Base-by-base conservation (phyloP, 768 basidiomycete species). In the Pleurotus citrinopileatus region DNA sequence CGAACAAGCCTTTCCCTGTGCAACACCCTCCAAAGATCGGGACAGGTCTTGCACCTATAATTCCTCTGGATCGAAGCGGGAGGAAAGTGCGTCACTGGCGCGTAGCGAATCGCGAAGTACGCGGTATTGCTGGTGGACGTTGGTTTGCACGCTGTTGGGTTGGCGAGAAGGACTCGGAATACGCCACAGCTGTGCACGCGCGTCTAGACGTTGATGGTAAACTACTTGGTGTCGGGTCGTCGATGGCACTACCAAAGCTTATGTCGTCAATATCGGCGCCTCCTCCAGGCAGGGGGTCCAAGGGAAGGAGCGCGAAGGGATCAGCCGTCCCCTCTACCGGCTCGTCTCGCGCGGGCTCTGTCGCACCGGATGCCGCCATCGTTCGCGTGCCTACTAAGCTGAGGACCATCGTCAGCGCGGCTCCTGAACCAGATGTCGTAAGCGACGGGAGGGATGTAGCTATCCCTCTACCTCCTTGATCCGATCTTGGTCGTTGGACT, bases 71-170 rank as follows among this genome's bases (percentile, higher is more conserved):
- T 64, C 84, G 80, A 62, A 79, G 72, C 20, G 74, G 74, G 15
- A 79, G 75, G 45, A 81, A 82, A 60, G 81, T 81, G 22, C 81
- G 90, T 26, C 83, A 80, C 55, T 92, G 90, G 90, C 81, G 87
- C 34, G 63, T 78, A 37, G 89, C 87, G 6, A 79, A 85, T 54
- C 81, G 90, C 37, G 90, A 91, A 69, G 82, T 92, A 48, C 77
- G 88, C 32, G 90, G 90, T 5, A 89, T 92, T 48, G 89, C 85
- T 17, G 90, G 90, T 10, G 90, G 90, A 1, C 81, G 89, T 36
- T 92, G 90, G 90, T 86, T 91, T 59, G 71, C 83, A 4, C 79
- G 78, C 27, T 70, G 86, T n/a, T 92, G 89, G 89, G 87, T 89
- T n/a, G 90, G 89, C 20, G 85, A 84, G 57, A 90, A 88, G 66